phyloP scores from a whole-genome alignment of 768 basidiomycete genomes.

The Hirschioporus abietinus region DNA sequence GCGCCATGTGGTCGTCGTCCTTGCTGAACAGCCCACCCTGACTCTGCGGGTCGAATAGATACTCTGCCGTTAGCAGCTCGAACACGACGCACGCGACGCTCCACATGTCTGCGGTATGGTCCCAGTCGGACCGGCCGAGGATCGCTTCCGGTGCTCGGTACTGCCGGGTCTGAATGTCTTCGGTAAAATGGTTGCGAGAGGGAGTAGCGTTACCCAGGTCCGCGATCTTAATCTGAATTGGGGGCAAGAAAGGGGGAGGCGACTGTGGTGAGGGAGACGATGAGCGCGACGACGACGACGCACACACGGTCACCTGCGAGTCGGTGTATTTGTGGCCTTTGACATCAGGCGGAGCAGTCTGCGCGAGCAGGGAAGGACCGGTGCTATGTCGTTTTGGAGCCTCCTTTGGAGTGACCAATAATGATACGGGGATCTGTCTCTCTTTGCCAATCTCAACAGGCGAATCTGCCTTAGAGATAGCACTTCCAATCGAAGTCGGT shows the following conservation, averaged over 20 bases:
- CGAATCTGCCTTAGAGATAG: conserved; percentile 15
- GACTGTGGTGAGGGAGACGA: neutral
- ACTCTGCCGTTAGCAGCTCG: conserved; percentile 87
- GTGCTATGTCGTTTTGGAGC: conserved; percentile 13
- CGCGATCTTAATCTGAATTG: conserved; percentile 86
- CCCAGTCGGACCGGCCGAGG: conserved; percentile 83
- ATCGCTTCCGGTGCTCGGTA: conserved; percentile 95
- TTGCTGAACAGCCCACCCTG: conserved; percentile 80
- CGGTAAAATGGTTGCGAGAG: conserved; percentile 84
- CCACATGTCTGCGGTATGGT: conserved; percentile 83
- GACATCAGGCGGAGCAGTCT: conserved; percentile 29
- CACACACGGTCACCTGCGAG: neutral
- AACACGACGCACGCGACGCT: conserved; percentile 88
- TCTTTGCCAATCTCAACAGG: neutral
- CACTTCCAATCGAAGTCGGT: conserved; percentile 26
- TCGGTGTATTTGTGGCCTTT: conserved; percentile 12
- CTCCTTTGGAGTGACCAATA: conserved; percentile 15
- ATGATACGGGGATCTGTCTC: conserved; percentile 13
- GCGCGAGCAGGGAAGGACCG: conserved; percentile 30
- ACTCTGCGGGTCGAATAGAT: conserved; percentile 85
- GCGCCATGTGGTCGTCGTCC: conserved; percentile 95
- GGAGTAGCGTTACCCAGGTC: conserved; percentile 94
- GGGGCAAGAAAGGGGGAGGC: conserved; percentile 24
- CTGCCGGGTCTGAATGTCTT: conserved; percentile 95
- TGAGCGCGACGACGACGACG: conserved; percentile 5